Percentiles rank a stretch among this genome's conserved stretches.
phyloP scores from a whole-genome alignment of 805 yeast species.

The Ogataea populi-albae region DNA sequence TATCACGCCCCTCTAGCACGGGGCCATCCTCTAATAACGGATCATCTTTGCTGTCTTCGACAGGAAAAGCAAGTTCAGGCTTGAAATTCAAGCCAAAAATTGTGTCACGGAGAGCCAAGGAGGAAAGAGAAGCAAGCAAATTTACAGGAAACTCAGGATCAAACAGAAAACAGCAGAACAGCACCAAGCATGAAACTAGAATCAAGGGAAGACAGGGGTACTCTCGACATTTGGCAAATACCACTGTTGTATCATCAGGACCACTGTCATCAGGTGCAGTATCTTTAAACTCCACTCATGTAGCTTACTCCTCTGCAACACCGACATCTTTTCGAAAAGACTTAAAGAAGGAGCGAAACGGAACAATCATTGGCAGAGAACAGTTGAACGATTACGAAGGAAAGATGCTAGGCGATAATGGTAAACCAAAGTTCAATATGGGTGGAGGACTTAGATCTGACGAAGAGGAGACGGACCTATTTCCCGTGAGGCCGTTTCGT shows the following conservation, averaged over 20 bases:
- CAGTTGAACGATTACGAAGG: conserved; percentile 39
- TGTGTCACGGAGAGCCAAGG: conserved; percentile 79
- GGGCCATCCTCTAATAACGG: conserved; percentile 12
- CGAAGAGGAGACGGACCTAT: conserved; percentile 52
- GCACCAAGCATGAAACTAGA: neutral
- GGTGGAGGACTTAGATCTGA: conserved; percentile 54
- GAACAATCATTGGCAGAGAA: conserved; percentile 21
- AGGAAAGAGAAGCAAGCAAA: conserved; percentile 77
- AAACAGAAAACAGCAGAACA: conserved; percentile 31
- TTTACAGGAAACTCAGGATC: conserved; percentile 40
- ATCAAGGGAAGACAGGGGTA: conserved; percentile 19
- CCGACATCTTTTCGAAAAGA: too few species aligned
- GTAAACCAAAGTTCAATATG: conserved; percentile 57
- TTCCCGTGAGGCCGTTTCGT: conserved; percentile 71
- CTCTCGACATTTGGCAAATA: conserved; percentile 39
- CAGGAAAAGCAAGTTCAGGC: conserved; percentile 35
- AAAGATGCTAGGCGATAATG: conserved; percentile 30
- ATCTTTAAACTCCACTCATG: conserved; percentile 35
- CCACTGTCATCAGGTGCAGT: conserved; percentile 69
- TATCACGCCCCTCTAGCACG: conserved; percentile 30
- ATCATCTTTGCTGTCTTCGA: conserved; percentile 4
- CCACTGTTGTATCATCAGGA: conserved; percentile 69
- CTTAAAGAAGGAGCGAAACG: neutral
- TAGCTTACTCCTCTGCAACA: too few species aligned
- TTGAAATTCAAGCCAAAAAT: conserved; percentile 82